Percentiles rank a stretch among this genome's conserved stretches.
These are phyloP conservation scores for Penstemon newberryi DNA, from an alignment of 257 asterid genomes.

Conservation along the genomic window DNA sequence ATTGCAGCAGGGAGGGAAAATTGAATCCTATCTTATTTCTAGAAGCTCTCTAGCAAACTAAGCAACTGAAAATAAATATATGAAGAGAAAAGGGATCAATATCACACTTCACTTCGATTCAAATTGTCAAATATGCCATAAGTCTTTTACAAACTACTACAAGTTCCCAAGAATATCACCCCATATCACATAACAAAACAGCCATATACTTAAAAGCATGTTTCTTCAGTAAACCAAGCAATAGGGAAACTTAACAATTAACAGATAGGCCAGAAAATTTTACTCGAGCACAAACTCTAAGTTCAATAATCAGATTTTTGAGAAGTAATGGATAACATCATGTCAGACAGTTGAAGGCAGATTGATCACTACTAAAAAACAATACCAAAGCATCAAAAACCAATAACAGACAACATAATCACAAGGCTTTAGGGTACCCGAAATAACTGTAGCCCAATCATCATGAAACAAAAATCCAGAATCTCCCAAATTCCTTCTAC, in stretches of 20 bases:
- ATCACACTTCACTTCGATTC: neutral
- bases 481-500: constrained; percentile 57
- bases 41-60: neutral
- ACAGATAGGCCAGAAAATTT: neutral
- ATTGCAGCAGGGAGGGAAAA: constrained; percentile 1
- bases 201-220: constrained; percentile 14
- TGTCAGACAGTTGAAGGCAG: neutral
- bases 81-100: neutral
- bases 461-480: constrained; percentile 78
- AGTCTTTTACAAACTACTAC: neutral
- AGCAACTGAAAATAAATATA: neutral
- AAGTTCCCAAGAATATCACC: neutral
- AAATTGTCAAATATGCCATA: neutral
- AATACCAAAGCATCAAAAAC: neutral
- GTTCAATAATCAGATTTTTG: constrained; percentile 3
- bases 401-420: constrained; percentile 4
- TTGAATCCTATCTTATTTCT: constrained; percentile 1
- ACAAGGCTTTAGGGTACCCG: constrained; percentile 50
- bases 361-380: neutral
- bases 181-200: neutral
- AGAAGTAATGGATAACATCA: constrained; percentile 12
- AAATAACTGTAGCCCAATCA: constrained; percentile 86
- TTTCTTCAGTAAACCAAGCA: neutral
- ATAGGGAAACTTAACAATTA: neutral
- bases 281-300: neutral